Evolutionary conservation across 2,329 filamentous ascomycete genomes (phyloP).

Genomic region (Exophiala mesophila): DNA sequence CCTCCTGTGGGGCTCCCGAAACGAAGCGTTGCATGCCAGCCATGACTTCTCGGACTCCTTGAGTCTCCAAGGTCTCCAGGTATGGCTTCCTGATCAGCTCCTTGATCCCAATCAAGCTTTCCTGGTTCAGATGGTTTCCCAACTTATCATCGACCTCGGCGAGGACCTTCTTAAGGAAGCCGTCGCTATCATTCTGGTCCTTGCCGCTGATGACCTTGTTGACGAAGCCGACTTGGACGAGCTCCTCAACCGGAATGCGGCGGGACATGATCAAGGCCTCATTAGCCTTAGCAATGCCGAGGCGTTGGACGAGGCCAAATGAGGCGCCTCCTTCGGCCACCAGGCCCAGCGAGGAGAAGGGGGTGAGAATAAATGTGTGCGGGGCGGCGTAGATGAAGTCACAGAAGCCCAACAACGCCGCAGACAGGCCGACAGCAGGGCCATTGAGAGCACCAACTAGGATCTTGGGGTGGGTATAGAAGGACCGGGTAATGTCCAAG

Average conservation of each 20-base stretch:
- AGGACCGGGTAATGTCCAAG: constrained; percentile 81
- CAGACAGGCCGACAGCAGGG: constrained; percentile 80
- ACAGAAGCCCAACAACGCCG: constrained; percentile 73
- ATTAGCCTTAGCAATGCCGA: constrained; percentile 78
- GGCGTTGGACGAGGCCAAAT: constrained; percentile 68
- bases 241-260: constrained; percentile 65
- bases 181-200: constrained; percentile 56
- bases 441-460: constrained; percentile 89
- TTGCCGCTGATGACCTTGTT: constrained; percentile 70
- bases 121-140: constrained; percentile 72
- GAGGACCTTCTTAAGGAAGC: constrained; percentile 68
- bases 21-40: constrained; percentile 76
- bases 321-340: constrained; percentile 84
- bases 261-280: constrained; percentile 91
- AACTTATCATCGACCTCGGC: constrained; percentile 75
- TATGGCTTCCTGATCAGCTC: constrained; percentile 71
- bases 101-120: constrained; percentile 80
- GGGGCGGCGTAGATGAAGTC: constrained; percentile 91
- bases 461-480: constrained; percentile 91
- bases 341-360: constrained; percentile 83
- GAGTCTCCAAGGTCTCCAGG: constrained; percentile 64
- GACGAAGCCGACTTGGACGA: constrained; percentile 73
- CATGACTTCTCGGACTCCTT: constrained; percentile 82
- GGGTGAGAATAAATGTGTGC: constrained; percentile 78
- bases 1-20: constrained; percentile 74